Conservation (phyloP, 2,329 filamentous ascomycete genomes). For the Fusarium pseudoanthophilum region DNA sequence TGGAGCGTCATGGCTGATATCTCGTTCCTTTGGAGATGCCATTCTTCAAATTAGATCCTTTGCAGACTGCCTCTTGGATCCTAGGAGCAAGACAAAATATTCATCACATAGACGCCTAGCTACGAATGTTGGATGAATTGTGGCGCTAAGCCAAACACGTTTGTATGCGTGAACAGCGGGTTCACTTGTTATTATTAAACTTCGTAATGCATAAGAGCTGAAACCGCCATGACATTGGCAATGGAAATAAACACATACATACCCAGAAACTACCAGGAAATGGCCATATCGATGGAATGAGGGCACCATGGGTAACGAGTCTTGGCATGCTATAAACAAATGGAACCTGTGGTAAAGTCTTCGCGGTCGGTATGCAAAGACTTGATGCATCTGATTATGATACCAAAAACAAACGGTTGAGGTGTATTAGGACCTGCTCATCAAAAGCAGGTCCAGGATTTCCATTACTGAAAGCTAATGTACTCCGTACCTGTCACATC, state of each 20-base stretch:
- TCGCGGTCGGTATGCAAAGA: background rate
- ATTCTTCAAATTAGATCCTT: constrained; percentile 4
- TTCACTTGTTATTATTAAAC: background rate
- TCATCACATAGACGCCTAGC: background rate
- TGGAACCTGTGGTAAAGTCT: background rate
- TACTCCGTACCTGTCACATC: background rate
- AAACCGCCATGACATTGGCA: constrained; percentile 15
- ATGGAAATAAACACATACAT: background rate
- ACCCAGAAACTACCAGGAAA: constrained; percentile 10
- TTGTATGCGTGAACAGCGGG: background rate
- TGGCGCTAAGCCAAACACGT: background rate
- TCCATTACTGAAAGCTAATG: background rate
- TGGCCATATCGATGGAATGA: constrained; percentile 22
- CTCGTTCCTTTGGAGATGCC: constrained; percentile 10
- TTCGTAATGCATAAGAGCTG: background rate
- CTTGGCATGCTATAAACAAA: background rate
- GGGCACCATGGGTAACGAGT: constrained; percentile 11
- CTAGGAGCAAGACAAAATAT: background rate
- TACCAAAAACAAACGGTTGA: background rate
- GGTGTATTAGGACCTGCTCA: background rate
- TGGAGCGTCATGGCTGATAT: background rate
- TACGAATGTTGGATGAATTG: background rate
- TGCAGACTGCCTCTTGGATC: background rate
- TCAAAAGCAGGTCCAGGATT: background rate
- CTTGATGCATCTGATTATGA: background rate